Base-by-base conservation (phyloP, 768 basidiomycete species). In the Mycena rosella region DNA sequence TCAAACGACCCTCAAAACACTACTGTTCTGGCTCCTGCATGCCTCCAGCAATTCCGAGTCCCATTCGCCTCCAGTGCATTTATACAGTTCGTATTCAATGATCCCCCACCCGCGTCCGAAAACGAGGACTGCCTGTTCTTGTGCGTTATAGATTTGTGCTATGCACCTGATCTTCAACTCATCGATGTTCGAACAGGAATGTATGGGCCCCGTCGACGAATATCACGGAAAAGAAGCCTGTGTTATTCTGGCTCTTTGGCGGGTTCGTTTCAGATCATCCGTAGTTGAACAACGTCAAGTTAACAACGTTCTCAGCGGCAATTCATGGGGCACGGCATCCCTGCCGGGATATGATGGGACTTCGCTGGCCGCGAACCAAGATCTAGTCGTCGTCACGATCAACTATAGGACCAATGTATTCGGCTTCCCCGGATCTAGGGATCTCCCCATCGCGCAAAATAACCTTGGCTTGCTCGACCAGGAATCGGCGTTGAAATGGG, bases 71-170 rank as follows among this genome's bases (percentile, higher is more conserved):
- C 48, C 13, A 36, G 56, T 11, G 63, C 18, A 18, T 52, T 53
- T n/a, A 34, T 22, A 3, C 48, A 65, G 26, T 51, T 22, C 40
- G 6, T 65, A 8, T 65, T 65, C 56, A 65, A 59, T 14, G 45
- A 64, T 13, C 56, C 63, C 9, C 56, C 55, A 1, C 63, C 63
- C 15, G 30, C 63, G 29, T 56, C 55, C 7, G 63, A 65, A 45
- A 47, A 65, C 38, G 63, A 65, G 42, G 63, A 65, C 34, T 65
- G 63, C n/a, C 64, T 65, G 30, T 65, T 65, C 29, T 29, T 65
- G 64, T 65, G 24, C 15, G 63, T 32, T 32, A n/a, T 52, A 10
- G 15, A 6, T 30, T 17, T 18, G n/a, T n/a, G n/a, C n/a, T 13
- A 34, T 34, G 11, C 15, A 32, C 5, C 26, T n/a, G n/a, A n/a